Conservation (phyloP, 208 protist species). For the Polymyxa betae region DNA sequence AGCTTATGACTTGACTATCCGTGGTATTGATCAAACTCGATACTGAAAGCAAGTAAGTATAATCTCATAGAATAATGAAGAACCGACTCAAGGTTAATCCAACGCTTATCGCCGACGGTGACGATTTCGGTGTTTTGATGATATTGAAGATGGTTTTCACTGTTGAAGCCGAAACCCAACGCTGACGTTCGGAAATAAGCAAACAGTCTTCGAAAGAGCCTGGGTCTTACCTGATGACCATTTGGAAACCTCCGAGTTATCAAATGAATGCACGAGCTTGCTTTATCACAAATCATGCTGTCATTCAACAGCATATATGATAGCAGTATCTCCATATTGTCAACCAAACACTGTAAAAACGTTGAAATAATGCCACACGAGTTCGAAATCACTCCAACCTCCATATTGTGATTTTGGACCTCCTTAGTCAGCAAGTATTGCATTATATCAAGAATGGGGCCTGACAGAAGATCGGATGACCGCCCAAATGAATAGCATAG, state of each 20-base stretch:
- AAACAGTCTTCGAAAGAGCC: not conserved
- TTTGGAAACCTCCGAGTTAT: not conserved
- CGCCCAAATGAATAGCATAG: constrained; percentile 25
- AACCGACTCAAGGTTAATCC: not conserved
- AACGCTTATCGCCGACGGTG: no score
- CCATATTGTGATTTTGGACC: not conserved
- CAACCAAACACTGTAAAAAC: not conserved
- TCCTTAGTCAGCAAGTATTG: not conserved
- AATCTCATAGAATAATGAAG: not conserved
- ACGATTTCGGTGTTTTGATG: no score
- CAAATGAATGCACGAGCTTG: not conserved
- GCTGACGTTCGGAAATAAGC: not conserved
- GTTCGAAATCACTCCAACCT: not conserved
- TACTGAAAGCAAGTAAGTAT: not conserved
- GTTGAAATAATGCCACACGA: not conserved
- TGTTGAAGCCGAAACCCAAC: not conserved
- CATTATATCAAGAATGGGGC: constrained; percentile 13
- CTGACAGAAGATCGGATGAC: constrained; percentile 24
- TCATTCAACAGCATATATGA: constrained; percentile 40
- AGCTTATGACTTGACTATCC: not conserved
- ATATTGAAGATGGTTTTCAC: not conserved
- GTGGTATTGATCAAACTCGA: not conserved
- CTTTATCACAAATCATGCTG: constrained; percentile 13
- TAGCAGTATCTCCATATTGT: constrained; percentile 32
- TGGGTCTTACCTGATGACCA: constrained; percentile 3